A percentile compares a stretch with the other conserved stretches of the same genome.
Evolutionary conservation across 306 rosid species (phyloP).

Genomic region (Quercus parvula): DNA sequence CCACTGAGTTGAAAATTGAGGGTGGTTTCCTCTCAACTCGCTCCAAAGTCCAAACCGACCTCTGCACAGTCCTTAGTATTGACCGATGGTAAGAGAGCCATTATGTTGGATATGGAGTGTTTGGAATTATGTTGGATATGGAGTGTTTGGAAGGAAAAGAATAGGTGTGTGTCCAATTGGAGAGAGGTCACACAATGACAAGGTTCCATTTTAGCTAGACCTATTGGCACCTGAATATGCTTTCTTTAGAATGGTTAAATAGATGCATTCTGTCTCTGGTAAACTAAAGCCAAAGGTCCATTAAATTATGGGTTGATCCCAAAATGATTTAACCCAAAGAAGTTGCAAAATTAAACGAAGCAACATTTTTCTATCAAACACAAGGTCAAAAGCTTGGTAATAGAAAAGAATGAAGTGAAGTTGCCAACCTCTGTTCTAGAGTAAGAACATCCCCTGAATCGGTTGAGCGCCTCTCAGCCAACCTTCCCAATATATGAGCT

Average conservation of each 20-base stretch:
- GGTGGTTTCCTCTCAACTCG: too few relatives aligned
- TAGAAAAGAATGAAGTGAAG: conserved; percentile 5
- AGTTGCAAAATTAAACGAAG: conserved; percentile 17
- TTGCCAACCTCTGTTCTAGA: conserved; percentile 71
- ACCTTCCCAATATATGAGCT: conserved; percentile 76
- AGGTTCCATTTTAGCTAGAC: neutral
- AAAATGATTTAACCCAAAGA: neutral
- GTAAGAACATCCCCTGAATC: conserved; percentile 64
- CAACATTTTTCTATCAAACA: conserved; percentile 6
- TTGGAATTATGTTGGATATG: neutral
- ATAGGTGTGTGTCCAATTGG: neutral
- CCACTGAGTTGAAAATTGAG: too few relatives aligned
- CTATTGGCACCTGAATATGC: too few relatives aligned
- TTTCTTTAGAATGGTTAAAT: neutral
- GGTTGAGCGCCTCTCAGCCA: conserved; percentile 78
- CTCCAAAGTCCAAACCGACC: too few relatives aligned
- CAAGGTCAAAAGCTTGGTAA: conserved; percentile 14
- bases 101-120: neutral
- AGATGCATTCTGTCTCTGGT: neutral
- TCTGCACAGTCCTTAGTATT: neutral
- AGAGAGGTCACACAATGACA: neutral
- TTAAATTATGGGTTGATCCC: neutral
- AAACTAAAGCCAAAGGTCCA: neutral
- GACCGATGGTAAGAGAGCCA: neutral
- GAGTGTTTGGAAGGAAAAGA: neutral